Evolutionary conservation across 1,284 basidiomycete genomes (phyloP).

Genomic region (Gymnopus androsaceus): DNA sequence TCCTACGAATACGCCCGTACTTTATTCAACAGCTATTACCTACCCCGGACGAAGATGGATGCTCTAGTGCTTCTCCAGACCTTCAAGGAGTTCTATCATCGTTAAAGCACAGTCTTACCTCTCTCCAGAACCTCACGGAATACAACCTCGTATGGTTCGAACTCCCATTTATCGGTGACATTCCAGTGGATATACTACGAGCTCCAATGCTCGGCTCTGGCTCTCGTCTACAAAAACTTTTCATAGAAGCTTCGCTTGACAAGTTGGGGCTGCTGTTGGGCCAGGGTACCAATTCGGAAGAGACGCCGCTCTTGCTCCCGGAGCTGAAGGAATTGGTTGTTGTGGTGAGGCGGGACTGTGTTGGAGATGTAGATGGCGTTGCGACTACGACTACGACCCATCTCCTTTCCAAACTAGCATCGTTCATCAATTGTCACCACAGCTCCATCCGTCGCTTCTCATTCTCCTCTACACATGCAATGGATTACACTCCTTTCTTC

Average conservation of each 20-base stretch:
- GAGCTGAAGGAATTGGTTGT: neutral
- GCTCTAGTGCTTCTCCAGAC: neutral
- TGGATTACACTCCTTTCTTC: too few relatives aligned
- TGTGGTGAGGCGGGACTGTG: neutral
- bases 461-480: too few relatives aligned
- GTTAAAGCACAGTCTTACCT: neutral
- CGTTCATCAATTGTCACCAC: neutral
- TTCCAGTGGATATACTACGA: neutral
- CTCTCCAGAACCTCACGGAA: neutral
- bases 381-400: too few relatives aligned
- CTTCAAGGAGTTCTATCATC: neutral
- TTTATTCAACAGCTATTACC: conserved; percentile 5
- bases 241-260: neutral
- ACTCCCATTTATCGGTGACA: neutral
- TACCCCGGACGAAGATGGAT: neutral
- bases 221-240: neutral
- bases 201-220: neutral
- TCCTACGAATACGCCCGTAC: conserved; percentile 3
- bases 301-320: neutral
- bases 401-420: neutral
- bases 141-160: conserved; percentile 4
- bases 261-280: neutral
- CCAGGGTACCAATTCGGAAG: too few relatives aligned
- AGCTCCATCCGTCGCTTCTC: too few relatives aligned
- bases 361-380: too few relatives aligned